Base-by-base conservation (phyloP, 345 rosid genomes). In the Boechera stricta region DNA sequence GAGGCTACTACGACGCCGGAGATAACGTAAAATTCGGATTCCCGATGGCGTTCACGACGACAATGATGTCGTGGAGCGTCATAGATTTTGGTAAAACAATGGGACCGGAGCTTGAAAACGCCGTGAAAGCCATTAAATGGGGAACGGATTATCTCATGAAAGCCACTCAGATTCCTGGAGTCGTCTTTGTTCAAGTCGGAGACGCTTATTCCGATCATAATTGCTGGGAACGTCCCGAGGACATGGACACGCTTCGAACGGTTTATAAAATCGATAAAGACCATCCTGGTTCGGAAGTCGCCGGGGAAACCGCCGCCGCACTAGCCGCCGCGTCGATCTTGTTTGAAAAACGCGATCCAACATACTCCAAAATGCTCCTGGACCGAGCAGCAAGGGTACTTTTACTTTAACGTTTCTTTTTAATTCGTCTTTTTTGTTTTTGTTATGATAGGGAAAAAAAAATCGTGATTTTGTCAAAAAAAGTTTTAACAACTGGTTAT, bases 211-310 rank as follows among this genome's bases (percentile, higher is more conserved):
- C 95, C 10, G 98, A 94, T 48, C 98, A 94, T 64, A 88, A 88
- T 59, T 92, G 98, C 52, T 94, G 98, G 98, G 98, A 94, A 79
- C 83, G 97, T 64, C 97, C 97, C n/a, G 98, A 94, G 80, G 98
- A 94, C 84, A 94, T 92, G 98, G 88, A 91, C 6, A 92, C 97
- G 0, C 82, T 93, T 0, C 66, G 97, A 39, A 87, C 51, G 36
- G 98, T 91, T 6, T 88, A 84, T 75, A 90, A 84, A 65, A 83
- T 94, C 33, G 97, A 94, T 5, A 81, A 85, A 65, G 78, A 79
- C 6, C 88, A 86, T 76, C 98, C 98, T 0, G 98, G 98, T 3
- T 92, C 98, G 0, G 98, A 94, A 4, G 84, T 92, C 0, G 91
- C 91, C 0, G 89, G 88, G 0, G 98, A 94, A 77, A 92, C 95